Conservation (phyloP, 345 rosid genomes). For the Lenwebbia sp. region DNA sequence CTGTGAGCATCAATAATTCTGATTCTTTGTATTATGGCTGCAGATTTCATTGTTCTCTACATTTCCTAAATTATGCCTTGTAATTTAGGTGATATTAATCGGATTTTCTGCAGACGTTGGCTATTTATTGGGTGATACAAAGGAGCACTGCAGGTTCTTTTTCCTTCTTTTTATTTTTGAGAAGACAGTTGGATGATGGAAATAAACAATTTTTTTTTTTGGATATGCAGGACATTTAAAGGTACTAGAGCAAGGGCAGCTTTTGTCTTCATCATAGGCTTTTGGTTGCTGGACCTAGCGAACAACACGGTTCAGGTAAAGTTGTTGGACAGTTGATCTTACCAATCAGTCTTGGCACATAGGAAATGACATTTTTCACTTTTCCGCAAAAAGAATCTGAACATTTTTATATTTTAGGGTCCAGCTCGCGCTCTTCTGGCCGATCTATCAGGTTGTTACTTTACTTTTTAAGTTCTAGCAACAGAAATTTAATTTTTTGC, state of each 20-base stretch:
- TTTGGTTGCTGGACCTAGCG: conserved; percentile 98
- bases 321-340: neutral
- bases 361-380: neutral
- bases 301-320: conserved; percentile 93
- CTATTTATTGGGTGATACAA: conserved; percentile 69
- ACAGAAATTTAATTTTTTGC: neutral
- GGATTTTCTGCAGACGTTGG: conserved; percentile 99
- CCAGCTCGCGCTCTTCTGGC: conserved; percentile 99
- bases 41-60: conserved; percentile 6
- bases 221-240: conserved; percentile 63
- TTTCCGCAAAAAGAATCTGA: neutral
- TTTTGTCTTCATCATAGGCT: conserved; percentile 74
- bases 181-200: neutral
- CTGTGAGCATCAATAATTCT: conserved; percentile 46
- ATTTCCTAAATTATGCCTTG: conserved; percentile 46
- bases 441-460: conserved; percentile 62
- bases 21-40: neutral
- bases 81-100: conserved; percentile 85
- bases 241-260: conserved; percentile 89
- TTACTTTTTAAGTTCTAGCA: neutral
- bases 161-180: conserved; percentile 9
- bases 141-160: conserved; percentile 86
- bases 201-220: neutral
- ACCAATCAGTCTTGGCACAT: neutral
- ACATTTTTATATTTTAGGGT: conserved; percentile 38